Evolutionary conservation across 2,329 filamentous ascomycete species (phyloP), one percentile per base, ranked within the genome.

Genomic region (Nothophaeocryptopus gaeumannii): DNA sequence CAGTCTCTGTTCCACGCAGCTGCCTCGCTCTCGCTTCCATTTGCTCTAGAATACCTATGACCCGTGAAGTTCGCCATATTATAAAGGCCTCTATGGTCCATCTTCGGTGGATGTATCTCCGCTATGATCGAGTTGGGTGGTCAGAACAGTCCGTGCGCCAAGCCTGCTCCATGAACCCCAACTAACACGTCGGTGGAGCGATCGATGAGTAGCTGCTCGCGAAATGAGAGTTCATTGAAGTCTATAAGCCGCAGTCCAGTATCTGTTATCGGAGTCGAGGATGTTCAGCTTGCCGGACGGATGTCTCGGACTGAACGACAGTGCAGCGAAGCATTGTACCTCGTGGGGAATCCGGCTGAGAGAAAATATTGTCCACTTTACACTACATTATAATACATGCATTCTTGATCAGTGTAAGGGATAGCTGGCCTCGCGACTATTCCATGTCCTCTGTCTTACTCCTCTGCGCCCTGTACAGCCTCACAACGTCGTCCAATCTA

Each of bases 131-230:
- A 52, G 7, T 39, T 34, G 14, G 44, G 37, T 37, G 45, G 44
- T 14, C 48, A 33, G 37, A 47, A 52, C 37, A 52, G 41, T 11
- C 44, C 45, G 36, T 52, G 49, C n/a, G 49, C 43, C 31, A 52
- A 16, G 2, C 49, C 49, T 12, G 49, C 49, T 31, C 49, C 49
- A 37, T 52, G 49, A 11, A 52, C 38, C 9, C 49, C 49, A 15
- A 52, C 39, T 10, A 52, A 45, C 13, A 52, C 42, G 20, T 52
- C 45, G 15, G 44, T 52, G 9, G 43, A 34, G 16, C 47, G 45
- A 10, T 37, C 16, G 9, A 39, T 43, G 9, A 43, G 36, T 29
- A 52, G 40, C 33, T 52, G 49, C 16, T 52, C 45, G 3, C 16
- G n/a, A 2, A 52, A 34, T 2, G 37, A 15, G 5, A 48, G 16